Base-by-base conservation (phyloP, 2,329 filamentous ascomycete genomes). In the Paecilomyces variotii region DNA sequence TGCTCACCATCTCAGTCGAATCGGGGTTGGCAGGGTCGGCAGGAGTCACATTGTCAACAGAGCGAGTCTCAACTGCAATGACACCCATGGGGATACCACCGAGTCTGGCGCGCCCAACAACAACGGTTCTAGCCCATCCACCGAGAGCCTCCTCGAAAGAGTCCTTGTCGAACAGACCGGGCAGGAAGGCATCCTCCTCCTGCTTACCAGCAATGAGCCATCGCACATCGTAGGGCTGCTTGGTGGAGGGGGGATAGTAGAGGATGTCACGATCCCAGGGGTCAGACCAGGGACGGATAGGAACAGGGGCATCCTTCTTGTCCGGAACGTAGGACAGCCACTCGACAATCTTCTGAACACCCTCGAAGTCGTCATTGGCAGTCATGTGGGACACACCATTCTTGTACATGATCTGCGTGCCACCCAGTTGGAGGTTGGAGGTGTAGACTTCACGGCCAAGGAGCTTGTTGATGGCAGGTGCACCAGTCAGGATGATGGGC, bases 321-420 rank as follows among this genome's bases (percentile, higher is more conserved):
- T 97, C 93, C 27, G 94, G 94, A 30, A 99, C 89, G 70, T 91
- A 99, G 1, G 93, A 94, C 83, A 99, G 86, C 94, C 94, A 99
- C 74, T 96, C 89, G 55, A 97, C 91, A 72, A 99, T 97, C 83
- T 95, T 95, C 70, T 90, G 91, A 25, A 99, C 90, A 84, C 94
- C 94, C 70, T 93, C 92, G 69, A 99, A 97, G 79, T 99, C 94
- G 71, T 99, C 93, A 67, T 88, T 89, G 70, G 94, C 94, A 66
- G 93, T 97, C 90, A 97, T 93, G 81, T 99, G 94, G 25, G 94
- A 97, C 50, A 99, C 94, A 85, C 94, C 94, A 75, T 99, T 99
- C 80, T 90, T 92, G 86, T 99, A 97, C 94, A 99, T 99, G 84
- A 99, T 99, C 79, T 99, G 94, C n/a, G 94, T 99, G 68, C 94